phyloP scores from a whole-genome alignment of 352 stramenopile species.

The Phytophthora lateralis region DNA sequence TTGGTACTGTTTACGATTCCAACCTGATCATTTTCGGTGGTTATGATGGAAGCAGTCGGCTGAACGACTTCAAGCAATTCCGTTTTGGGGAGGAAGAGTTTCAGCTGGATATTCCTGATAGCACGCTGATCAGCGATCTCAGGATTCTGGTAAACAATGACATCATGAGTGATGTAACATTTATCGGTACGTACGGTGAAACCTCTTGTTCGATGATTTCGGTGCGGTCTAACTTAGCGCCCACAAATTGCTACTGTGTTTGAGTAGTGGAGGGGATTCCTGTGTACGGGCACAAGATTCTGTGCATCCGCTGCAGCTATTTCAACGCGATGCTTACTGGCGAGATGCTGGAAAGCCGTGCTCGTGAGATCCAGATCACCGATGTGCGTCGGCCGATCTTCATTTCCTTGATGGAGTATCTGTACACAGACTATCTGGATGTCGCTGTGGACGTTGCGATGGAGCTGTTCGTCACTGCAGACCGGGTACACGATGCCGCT shows the following conservation, averaged over 20 bases:
- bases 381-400: conserved; percentile 93
- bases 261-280: conserved; percentile 81
- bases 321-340: conserved; percentile 92
- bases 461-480: conserved; percentile 94
- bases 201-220: background rate
- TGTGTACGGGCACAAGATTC: conserved; percentile 91
- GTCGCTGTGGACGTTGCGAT: conserved; percentile 92
- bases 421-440: conserved; percentile 96
- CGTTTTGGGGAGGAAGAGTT: conserved; percentile 84
- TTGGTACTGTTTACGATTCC: conserved; percentile 92
- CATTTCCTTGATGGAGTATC: conserved; percentile 94
- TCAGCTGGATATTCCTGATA: conserved; percentile 86
- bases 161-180: conserved; percentile 89
- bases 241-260: background rate
- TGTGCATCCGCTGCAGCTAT: conserved; percentile 94
- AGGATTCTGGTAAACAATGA: conserved; percentile 83
- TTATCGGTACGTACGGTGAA: conserved; percentile 59
- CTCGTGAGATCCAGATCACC: conserved; percentile 91
- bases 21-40: conserved; percentile 95
- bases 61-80: conserved; percentile 96
- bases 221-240: background rate
- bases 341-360: conserved; percentile 92
- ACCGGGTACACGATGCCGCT: conserved; percentile 54
- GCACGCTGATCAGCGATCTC: conserved; percentile 77
- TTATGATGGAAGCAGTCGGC: conserved; percentile 95